A percentile compares a stretch with the other conserved stretches of the same genome.
Conservation (phyloP, 2,329 filamentous ascomycete species). For the Clonostachys rosea region DNA sequence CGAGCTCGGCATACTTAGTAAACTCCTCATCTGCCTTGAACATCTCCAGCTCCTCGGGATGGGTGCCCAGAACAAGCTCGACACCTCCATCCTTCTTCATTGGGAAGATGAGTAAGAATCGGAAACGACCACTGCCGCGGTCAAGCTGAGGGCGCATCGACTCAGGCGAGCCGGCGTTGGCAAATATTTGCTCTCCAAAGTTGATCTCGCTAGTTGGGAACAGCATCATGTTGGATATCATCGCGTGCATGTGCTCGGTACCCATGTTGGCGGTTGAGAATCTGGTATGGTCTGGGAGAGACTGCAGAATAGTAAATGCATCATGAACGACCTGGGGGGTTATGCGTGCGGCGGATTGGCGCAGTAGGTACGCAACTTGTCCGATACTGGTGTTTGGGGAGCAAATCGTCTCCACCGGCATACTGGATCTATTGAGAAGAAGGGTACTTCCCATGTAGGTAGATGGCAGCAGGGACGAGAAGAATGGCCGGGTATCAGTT, state of each 20-base stretch:
- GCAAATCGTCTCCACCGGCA: slow-evolving; percentile 17
- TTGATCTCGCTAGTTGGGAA: slow-evolving; percentile 15
- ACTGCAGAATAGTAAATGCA: slow-evolving; percentile 16
- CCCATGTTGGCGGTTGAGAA: slow-evolving; percentile 15
- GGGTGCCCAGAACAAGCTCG: slow-evolving; percentile 17
- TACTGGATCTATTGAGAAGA: slow-evolving; percentile 16
- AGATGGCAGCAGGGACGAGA: slow-evolving; percentile 16
- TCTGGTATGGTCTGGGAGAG: slow-evolving; percentile 14
- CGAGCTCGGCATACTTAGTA: slow-evolving; percentile 11
- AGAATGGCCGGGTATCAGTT: slow-evolving; percentile 20
- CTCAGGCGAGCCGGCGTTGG: slow-evolving; percentile 14
- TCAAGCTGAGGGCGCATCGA: slow-evolving; percentile 18
- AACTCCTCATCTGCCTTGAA: slow-evolving; percentile 16
- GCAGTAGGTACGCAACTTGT: slow-evolving; percentile 12
- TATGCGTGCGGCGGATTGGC: slow-evolving; percentile 14
- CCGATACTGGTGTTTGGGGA: slow-evolving; percentile 15
- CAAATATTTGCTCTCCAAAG: slow-evolving; percentile 18
- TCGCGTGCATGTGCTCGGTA: slow-evolving; percentile 16
- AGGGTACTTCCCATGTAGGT: slow-evolving; percentile 19
- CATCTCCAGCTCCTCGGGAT: slow-evolving; percentile 18
- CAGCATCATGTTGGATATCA: slow-evolving; percentile 22
- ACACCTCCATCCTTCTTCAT: slow-evolving; percentile 18
- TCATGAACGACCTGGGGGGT: slow-evolving; percentile 18
- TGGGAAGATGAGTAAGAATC: slow-evolving; percentile 18
- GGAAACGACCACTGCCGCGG: slow-evolving; percentile 13